phyloP scores from a whole-genome alignment of 441 rosid species.

The Corymbia calophylla region DNA sequence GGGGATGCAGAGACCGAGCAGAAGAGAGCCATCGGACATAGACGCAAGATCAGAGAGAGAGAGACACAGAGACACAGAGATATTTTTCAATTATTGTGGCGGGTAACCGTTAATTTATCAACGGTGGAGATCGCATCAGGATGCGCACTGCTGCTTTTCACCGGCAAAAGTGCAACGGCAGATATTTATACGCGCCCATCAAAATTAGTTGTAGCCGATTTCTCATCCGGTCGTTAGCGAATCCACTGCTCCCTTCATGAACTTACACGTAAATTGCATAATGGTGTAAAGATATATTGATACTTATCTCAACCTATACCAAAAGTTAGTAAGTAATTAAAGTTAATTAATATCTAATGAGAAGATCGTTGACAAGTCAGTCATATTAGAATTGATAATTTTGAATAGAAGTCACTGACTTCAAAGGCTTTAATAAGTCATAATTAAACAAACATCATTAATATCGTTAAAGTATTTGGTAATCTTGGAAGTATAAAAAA shows the following conservation, averaged over 20 bases:
- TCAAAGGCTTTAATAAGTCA: not conserved
- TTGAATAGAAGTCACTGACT: not conserved
- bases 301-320: not conserved
- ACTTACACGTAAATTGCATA: not conserved
- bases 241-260: not conserved
- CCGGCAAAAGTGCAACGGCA: not conserved
- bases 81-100: not conserved
- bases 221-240: not conserved
- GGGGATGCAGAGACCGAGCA: slow-evolving; percentile 26
- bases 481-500: not conserved
- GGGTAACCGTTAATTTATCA: not conserved
- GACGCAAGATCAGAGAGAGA: not conserved
- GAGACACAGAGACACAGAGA: not conserved
- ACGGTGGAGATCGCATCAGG: not conserved
- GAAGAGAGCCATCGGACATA: slow-evolving; percentile 30
- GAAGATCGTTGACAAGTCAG: not conserved
- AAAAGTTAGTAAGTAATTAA: not conserved
- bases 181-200: not conserved
- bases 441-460: too few species aligned
- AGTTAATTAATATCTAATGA: not conserved
- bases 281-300: not conserved
- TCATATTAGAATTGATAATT: not conserved
- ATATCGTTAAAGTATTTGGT: not conserved
- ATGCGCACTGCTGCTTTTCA: not conserved
- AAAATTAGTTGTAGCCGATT: not conserved